phyloP scores from a whole-genome alignment of 2,329 filamentous ascomycete species.

The Chaetomium sp. region DNA sequence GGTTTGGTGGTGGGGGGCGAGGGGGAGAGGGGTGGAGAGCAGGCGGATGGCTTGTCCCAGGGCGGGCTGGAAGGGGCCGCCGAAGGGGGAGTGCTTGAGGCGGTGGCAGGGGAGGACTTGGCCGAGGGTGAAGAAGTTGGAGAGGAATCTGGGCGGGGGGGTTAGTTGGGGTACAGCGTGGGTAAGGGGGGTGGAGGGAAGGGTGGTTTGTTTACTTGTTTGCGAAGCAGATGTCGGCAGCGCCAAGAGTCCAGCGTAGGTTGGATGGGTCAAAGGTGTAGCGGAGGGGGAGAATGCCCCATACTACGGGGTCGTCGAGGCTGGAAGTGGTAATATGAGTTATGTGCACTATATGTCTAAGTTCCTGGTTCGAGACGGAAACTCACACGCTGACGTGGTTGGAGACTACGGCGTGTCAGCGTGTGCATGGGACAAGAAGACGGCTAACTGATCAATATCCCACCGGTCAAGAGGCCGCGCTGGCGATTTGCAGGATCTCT shows the following conservation, averaged over 20 bases:
- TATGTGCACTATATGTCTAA: not conserved
- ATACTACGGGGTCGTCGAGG: conserved; percentile 90
- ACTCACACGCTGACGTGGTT: conserved; percentile 82
- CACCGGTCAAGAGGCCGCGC: conserved; percentile 82
- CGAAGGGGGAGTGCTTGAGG: conserved; percentile 71
- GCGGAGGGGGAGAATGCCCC: conserved; percentile 80
- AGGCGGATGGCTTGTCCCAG: conserved; percentile 83
- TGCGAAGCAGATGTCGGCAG: conserved; percentile 93
- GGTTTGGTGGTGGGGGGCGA: conserved; percentile 33
- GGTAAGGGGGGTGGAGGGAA: not conserved
- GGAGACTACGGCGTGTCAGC: conserved; percentile 59
- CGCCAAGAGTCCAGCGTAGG: conserved; percentile 85
- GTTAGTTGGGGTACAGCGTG: not conserved
- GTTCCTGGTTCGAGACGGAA: not conserved
- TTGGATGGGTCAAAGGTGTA: conserved; percentile 74
- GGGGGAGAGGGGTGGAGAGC: conserved; percentile 64
- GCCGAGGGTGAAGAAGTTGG: conserved; percentile 82
- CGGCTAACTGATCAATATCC: conserved; percentile 27
- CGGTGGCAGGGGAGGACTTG: conserved; percentile 92
- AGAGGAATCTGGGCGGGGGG: conserved; percentile 55
- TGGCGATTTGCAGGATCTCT: conserved; percentile 65
- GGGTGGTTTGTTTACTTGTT: conserved; percentile 62
- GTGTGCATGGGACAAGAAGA: not conserved
- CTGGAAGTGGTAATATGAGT: conserved; percentile 51
- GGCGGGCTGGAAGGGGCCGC: conserved; percentile 88